These are phyloP conservation scores for Alternaria atra DNA, from an alignment of 2,329 filamentous ascomycete species.

Conservation along the genomic window DNA sequence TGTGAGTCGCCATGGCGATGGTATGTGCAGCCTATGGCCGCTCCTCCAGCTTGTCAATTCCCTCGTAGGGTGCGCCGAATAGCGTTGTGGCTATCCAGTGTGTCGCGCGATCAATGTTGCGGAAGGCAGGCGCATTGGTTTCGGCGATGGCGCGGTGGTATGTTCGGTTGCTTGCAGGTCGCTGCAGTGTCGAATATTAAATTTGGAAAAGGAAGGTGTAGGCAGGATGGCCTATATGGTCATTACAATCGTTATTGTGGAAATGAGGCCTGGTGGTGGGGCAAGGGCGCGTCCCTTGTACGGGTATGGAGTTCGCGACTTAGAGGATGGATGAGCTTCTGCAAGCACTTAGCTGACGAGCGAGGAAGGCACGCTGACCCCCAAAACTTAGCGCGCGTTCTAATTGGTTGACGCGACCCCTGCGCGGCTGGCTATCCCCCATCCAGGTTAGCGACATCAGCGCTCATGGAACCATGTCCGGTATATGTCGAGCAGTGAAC, in stretches of 20 bases:
- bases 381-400: slow-evolving; percentile 1
- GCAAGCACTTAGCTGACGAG: slow-evolving; percentile 22
- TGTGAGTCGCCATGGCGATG: slow-evolving; percentile 51
- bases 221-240: slow-evolving; percentile 28
- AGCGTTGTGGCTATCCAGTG: slow-evolving; percentile 20
- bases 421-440: background rate
- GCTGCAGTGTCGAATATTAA: slow-evolving; percentile 26
- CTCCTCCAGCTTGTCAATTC: slow-evolving; percentile 24
- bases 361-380: slow-evolving; percentile 7
- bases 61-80: slow-evolving; percentile 14
- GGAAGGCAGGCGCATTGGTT: slow-evolving; percentile 38
- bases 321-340: slow-evolving; percentile 28
- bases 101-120: slow-evolving; percentile 22
- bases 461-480: background rate
- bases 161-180: slow-evolving; percentile 15
- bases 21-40: slow-evolving; percentile 36
- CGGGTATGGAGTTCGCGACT: slow-evolving; percentile 39
- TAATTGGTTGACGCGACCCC: background rate
- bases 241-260: slow-evolving; percentile 44
- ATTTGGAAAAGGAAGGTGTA: slow-evolving; percentile 34
- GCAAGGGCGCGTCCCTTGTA: slow-evolving; percentile 42
- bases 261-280: slow-evolving; percentile 34
- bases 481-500: background rate
- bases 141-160: slow-evolving; percentile 26
- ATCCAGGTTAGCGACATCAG: background rate